Evolutionary conservation across 768 basidiomycete genomes (phyloP).

Genomic region (Pisolithus marmoratus): DNA sequence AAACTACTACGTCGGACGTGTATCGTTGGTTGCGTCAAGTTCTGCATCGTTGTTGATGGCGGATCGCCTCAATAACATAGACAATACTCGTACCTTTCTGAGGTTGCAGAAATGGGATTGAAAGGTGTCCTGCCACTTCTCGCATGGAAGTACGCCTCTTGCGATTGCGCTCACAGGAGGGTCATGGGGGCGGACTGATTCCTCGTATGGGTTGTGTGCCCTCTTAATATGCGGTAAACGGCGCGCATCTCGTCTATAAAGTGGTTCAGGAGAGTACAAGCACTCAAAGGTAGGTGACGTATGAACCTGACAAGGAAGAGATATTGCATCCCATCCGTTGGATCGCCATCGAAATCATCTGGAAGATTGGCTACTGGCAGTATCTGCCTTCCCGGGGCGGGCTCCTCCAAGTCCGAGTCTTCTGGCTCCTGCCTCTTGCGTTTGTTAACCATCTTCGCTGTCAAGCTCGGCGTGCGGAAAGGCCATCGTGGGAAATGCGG

Average conservation of each 20-base stretch:
- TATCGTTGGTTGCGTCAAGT: constrained; percentile 58
- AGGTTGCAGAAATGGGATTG: constrained; percentile 60
- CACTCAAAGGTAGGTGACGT: no score
- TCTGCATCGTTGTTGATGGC: constrained; percentile 37
- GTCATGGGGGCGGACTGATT: constrained; percentile 23
- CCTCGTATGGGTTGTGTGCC: constrained; percentile 64
- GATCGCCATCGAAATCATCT: constrained; percentile 56
- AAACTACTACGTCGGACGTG: constrained; percentile 12
- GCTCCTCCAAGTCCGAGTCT: constrained; percentile 57
- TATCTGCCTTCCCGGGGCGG: constrained; percentile 60
- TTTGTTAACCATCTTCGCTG: constrained; percentile 33
- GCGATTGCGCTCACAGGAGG: constrained; percentile 19
- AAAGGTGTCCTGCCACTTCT: constrained; percentile 60
- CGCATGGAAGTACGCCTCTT: constrained; percentile 45
- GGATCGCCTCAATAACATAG: background rate
- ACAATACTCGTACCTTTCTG: constrained; percentile 37
- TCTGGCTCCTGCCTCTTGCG: constrained; percentile 49
- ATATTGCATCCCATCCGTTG: constrained; percentile 72
- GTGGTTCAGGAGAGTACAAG: background rate
- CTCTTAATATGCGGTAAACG: constrained; percentile 58
- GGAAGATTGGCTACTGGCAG: constrained; percentile 80
- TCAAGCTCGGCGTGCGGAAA: background rate
- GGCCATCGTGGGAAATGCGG: background rate
- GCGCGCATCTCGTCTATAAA: constrained; percentile 62
- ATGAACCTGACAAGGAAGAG: constrained; percentile 72